Evolutionary conservation across 2,329 filamentous ascomycete genomes (phyloP), one percentile per base, ranked within the genome.

Genomic region (Cytospora schulzeri): DNA sequence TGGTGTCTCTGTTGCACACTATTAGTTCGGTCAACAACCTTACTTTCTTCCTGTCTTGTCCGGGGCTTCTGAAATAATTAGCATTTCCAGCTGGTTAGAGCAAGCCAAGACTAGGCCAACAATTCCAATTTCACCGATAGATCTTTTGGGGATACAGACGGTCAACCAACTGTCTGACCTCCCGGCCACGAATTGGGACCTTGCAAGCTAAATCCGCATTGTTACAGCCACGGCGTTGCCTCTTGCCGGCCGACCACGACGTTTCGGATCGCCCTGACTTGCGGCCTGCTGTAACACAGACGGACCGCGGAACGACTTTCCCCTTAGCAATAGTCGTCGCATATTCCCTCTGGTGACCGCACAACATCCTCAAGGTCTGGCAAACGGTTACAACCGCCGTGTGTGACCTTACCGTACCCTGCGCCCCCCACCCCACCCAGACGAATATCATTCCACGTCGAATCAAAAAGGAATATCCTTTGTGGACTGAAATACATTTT

Each of bases 241-340:
- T 54, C 64, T 59, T 53, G 52, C 54, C 52, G 51, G 56, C 56
- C 53, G 56, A 56, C 57, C 45, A 64, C 38, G 52, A 65, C 62
- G 65, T 67, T 65, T 67, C 65, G 63, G 50, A 59, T 56, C 33
- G 19, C 58, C 31, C 51, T 17, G 35, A 51, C 24, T 29, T 26
- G 45, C 62, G 53, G 41, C 22, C 24, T 51, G 26, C 55, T 62
- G 63, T 61, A 50, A 65, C 63, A 29, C 63, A 38, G 38, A 56
- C 64, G 29, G 35, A 26, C 50, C 52, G 22, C 38, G 60, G 38
- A 51, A 28, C 52, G 52, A 50, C 41, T 31, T 45, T 29, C 52
- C 33, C 45, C 48, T 48, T 56, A 28, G 52, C 45, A 50, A 50
- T 41, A 35, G 35, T 52, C 53, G 53, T 35, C 58, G 45, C 58